Evolutionary conservation across 257 asterid species (phyloP).

Genomic region (Ajuga chamaepitys): DNA sequence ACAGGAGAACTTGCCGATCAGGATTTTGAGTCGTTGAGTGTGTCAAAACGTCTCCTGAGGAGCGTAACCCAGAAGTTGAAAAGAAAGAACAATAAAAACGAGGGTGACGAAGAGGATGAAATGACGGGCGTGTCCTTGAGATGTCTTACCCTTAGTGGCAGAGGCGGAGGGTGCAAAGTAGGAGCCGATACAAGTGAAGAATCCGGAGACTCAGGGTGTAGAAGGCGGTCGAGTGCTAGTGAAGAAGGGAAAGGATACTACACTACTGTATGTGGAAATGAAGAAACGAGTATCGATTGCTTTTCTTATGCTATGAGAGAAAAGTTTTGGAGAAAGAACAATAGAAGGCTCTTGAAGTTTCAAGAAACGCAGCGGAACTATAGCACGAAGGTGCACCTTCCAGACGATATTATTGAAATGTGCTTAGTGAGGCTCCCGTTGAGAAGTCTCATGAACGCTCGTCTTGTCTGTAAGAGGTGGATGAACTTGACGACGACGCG

Average conservation of each 20-base stretch:
- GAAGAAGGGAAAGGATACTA: constrained; percentile 62
- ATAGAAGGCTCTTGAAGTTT: constrained; percentile 33
- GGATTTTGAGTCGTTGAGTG: constrained; percentile 59
- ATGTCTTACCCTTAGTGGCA: constrained; percentile 64
- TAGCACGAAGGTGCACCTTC: constrained; percentile 51
- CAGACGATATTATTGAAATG: constrained; percentile 86
- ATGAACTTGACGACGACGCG: constrained; percentile 54
- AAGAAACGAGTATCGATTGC: constrained; percentile 61
- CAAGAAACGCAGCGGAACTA: constrained; percentile 20
- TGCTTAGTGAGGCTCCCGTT: constrained; percentile 85
- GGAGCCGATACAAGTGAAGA: constrained; percentile 80
- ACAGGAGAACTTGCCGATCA: constrained; percentile 36
- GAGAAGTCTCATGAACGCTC: constrained; percentile 71
- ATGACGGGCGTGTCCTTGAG: constrained; percentile 48
- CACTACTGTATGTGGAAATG: constrained; percentile 44
- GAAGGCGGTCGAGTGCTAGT: constrained; percentile 61
- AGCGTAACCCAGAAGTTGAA: constrained; percentile 77
- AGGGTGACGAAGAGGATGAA: constrained; percentile 43
- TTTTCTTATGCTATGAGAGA: constrained; percentile 63
- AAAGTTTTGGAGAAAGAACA: constrained; percentile 56
- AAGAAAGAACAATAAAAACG: constrained; percentile 48
- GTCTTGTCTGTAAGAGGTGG: constrained; percentile 93
- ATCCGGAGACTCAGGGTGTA: constrained; percentile 34
- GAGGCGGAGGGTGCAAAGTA: constrained; percentile 96
- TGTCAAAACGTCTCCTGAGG: constrained; percentile 62